Conservation (phyloP, 129 eudicot species). For the Chrysanthemum lavandulifolium region DNA sequence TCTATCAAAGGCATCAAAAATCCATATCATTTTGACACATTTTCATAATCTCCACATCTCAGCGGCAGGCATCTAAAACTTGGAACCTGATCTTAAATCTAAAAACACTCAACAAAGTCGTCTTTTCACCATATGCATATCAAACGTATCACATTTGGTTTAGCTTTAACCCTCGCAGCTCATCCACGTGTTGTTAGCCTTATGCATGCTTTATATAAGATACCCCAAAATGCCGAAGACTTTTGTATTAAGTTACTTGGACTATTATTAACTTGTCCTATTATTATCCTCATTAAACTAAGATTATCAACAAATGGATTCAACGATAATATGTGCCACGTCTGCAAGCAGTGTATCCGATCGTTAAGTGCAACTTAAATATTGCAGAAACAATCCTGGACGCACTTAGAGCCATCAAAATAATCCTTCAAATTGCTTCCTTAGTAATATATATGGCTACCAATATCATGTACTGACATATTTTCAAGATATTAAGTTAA, state of each 20-base stretch:
- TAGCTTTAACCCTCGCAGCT: conserved; percentile 12
- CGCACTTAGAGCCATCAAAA: no score
- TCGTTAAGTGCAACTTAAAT: no score
- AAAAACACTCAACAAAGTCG: conserved; percentile 6
- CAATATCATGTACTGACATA: no score
- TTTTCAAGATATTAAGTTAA: no score
- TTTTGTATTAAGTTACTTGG: background rate
- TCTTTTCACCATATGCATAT: conserved; percentile 8
- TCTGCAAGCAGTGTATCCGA: no score
- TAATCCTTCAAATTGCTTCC: no score
- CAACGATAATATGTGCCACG: no score
- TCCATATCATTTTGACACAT: conserved; percentile 40
- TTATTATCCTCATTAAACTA: background rate
- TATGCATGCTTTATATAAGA: background rate
- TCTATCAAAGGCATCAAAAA: conserved; percentile 35
- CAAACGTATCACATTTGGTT: conserved; percentile 2
- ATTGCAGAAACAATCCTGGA: no score
- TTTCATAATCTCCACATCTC: conserved; percentile 43
- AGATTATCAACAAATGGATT: background rate
- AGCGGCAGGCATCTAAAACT: conserved; percentile 10
- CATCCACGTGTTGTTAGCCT: conserved; percentile 29
- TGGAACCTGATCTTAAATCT: conserved; percentile 33
- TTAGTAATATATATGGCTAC: no score
- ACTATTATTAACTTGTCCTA: background rate
- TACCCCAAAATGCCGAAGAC: conserved; percentile 13